Evolutionary conservation across 805 yeast species (phyloP).

Genomic region (Monosporozyma siamensis): DNA sequence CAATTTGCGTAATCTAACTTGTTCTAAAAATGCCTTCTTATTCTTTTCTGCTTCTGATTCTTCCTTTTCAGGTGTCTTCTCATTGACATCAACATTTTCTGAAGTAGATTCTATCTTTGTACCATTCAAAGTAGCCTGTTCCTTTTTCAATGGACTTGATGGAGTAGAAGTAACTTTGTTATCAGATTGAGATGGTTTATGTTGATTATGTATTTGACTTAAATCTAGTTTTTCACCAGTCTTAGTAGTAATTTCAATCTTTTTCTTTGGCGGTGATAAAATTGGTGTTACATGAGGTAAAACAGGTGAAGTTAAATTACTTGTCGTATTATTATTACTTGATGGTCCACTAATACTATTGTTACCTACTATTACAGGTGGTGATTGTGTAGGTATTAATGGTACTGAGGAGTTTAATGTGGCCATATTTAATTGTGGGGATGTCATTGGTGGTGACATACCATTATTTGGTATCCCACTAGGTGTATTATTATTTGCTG

Average conservation of each 20-base stretch:
- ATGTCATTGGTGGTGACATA: constrained; percentile 1
- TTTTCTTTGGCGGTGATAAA: constrained; percentile 14
- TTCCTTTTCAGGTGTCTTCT: constrained; percentile 5
- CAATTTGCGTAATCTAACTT: constrained; percentile 26
- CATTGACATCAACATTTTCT: not conserved
- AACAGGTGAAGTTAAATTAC: not conserved
- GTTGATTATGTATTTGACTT: constrained; percentile 15
- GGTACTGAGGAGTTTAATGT: not conserved
- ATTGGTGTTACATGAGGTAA: not conserved
- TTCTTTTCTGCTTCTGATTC: constrained; percentile 22
- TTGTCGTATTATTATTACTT: not conserved
- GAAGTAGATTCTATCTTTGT: too few species aligned
- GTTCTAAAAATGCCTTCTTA: constrained; percentile 27
- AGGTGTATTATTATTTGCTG: constrained; percentile 1
- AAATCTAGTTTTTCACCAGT: constrained; percentile 27
- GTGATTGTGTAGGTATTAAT: not conserved
- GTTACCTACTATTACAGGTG: not conserved
- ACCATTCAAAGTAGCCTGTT: not conserved
- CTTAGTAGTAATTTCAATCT: constrained; percentile 29
- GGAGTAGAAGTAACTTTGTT: not conserved
- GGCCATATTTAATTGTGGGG: not conserved
- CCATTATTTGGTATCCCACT: not conserved
- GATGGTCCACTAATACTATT: not conserved
- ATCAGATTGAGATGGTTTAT: not conserved
- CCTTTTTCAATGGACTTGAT: constrained; percentile 1